Conservation (phyloP, 1,284 basidiomycete species). For the Blastosporella zonata region DNA sequence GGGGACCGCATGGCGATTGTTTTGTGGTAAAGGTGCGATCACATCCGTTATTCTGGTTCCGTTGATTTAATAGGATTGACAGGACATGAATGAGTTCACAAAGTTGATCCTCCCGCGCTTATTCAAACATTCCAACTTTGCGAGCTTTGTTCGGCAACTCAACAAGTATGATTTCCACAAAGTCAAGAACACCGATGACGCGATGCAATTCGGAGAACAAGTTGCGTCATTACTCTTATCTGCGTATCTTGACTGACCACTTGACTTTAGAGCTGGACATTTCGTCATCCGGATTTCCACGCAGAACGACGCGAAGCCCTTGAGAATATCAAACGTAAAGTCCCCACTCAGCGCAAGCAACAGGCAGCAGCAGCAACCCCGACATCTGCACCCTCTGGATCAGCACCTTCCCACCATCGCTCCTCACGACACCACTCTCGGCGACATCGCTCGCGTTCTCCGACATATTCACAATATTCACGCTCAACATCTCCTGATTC, state of each 20-base stretch:
- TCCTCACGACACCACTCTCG: conserved; percentile 23
- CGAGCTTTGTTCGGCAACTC: conserved; percentile 88
- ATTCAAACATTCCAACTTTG: conserved; percentile 98
- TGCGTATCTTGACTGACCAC: neutral
- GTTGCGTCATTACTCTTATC: conserved; percentile 36
- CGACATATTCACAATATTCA: conserved; percentile 13
- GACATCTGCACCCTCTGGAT: conserved; percentile 21
- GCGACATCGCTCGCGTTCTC: conserved; percentile 23
- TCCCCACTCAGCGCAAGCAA: conserved; percentile 69
- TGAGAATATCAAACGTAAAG: conserved; percentile 94
- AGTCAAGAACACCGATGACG: conserved; percentile 82
- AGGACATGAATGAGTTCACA: conserved; percentile 98
- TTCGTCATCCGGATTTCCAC: conserved; percentile 93
- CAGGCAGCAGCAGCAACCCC: conserved; percentile 17
- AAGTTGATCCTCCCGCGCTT: conserved; percentile 91
- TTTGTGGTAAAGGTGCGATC: conserved; percentile 83
- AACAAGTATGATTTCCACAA: conserved; percentile 99
- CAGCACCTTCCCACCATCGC: conserved; percentile 23
- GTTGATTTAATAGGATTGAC: neutral
- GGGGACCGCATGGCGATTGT: conserved; percentile 84
- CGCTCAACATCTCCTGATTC: conserved; percentile 14
- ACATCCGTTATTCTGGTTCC: neutral
- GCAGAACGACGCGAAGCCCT: conserved; percentile 82
- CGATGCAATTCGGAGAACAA: conserved; percentile 75
- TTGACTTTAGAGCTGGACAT: conserved; percentile 79